Base-by-base conservation (phyloP, 345 rosid genomes). In the Eucalyptus paniculata region DNA sequence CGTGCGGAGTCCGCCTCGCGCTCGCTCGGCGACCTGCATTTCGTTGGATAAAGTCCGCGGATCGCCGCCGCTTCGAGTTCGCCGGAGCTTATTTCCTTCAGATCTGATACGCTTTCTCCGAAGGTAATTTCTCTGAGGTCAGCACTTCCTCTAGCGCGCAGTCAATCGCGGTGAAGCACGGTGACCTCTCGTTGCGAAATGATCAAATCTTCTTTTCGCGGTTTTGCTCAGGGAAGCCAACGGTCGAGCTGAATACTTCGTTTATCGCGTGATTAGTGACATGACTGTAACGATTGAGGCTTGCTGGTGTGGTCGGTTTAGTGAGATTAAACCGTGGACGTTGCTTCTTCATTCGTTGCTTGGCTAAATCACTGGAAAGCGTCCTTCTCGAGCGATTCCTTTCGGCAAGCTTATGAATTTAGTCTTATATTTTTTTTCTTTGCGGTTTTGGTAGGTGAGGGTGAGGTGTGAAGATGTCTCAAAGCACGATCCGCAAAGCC, bases 401-500 rank as follows among this genome's bases (percentile, higher is more conserved):
- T 54, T 54, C 23, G 65, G 47, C 42, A 30, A 60, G n/a, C n/a
- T 37, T 37, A 16, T 54, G 34, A 6, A 50, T 37, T 87, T 42
- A 6, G 30, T 40, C 16, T 65, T 53, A 53, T 19, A 0, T 53
- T 8, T 17, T 30, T 9, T 44, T 12, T 6, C 1, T 53, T 72
- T 44, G n/a, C 30, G 11, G 89, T 82, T 69, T 65, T 60, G 89
- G 87, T 58, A 44, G 85, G 87, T 80, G 89, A 81, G 45, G 87
- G 44, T 19, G 51, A 37, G 42, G 50, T 42, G 81, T 50, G 65
- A 87, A 80, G 87, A 97, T 98, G 99, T 96, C 99, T 86, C 92
- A 96, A 80, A 97, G 96, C 95, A 94, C 98, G 86, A 97, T 98
- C 88, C 96, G 99, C 32, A 98, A 96, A 90, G 99, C 99, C 89